Evolutionary conservation across 805 yeast species (phyloP).

Genomic region (Tetrapisispora namnaoensis): DNA sequence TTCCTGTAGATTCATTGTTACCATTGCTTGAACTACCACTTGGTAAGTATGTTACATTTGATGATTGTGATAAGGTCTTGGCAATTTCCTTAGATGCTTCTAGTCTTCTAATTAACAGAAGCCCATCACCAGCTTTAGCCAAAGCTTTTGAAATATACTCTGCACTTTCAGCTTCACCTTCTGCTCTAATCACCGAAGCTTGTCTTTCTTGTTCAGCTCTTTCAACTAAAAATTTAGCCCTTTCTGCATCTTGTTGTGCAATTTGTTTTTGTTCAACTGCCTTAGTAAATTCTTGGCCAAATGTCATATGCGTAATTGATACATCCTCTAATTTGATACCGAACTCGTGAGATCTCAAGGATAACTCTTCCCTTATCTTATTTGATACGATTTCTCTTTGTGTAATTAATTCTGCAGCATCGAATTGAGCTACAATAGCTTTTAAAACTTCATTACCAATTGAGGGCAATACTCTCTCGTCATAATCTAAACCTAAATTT

Average conservation of each 20-base stretch:
- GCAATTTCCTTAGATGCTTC: constrained; percentile 98
- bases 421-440: constrained; percentile 86
- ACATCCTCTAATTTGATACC: constrained; percentile 91
- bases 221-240: constrained; percentile 88
- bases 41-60: constrained; percentile 87
- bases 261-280: constrained; percentile 98
- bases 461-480: constrained; percentile 86
- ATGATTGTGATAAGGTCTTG: constrained; percentile 66
- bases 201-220: constrained; percentile 96
- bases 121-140: constrained; percentile 91
- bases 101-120: constrained; percentile 83
- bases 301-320: constrained; percentile 94
- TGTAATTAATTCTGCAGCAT: constrained; percentile 92
- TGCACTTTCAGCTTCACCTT: constrained; percentile 99
- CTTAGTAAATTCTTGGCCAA: constrained; percentile 92
- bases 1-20: constrained; percentile 30
- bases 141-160: constrained; percentile 89
- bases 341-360: constrained; percentile 77
- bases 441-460: constrained; percentile 87
- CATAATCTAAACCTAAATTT: constrained; percentile 86
- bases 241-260: constrained; percentile 98
- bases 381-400: constrained; percentile 93
- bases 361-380: constrained; percentile 77
- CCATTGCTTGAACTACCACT: constrained; percentile 17
- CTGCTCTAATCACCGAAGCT: constrained; percentile 92